Evolutionary conservation across 2,329 filamentous ascomycete species (phyloP), one percentile per base, ranked within the genome.

Genomic region (Aspergillus persii): DNA sequence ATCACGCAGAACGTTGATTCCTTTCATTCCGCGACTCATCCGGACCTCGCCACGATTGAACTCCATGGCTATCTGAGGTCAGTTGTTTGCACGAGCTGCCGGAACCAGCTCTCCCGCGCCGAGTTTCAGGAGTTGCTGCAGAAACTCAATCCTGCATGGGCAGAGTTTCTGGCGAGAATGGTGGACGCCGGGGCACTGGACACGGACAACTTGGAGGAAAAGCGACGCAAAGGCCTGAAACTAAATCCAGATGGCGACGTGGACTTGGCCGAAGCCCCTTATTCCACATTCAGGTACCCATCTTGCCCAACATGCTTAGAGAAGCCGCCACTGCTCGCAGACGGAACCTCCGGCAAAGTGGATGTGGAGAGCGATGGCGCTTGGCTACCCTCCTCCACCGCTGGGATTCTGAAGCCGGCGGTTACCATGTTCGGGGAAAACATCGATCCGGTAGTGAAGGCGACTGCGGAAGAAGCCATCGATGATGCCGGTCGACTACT

Each of bases 1-100:
- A 87, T 99, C 66, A 98, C 95, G 46, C 95, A 99, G 74, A 98
- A 98, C 71, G 95, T 99, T 54, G 95, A 99, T 77, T 96, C 92
- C 2, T 96, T 99, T 73, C 95, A 99, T 75, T 81, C 84, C 2
- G 78, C 79, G 60, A 89, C 92, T 0, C 93, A 97, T 74, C 91
- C 92, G 0, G 72, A 81, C 8, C 77, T 93, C 48, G 83, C 86
- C 5, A 95, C 91, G 8, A 80, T 96, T 50, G 94, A 98, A 76
- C 83, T 99, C 53, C 95, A 99, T 74, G 95, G 95, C 66, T 96
- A 95, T 75, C 82, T 99, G 52, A 85, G 93, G 64, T 86, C 89
- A 31, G 84, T 92, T 31, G 84, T 92, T 54, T 99, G 95, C 77
- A 85, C 89, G 11, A 90, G 86, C 66, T 99, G 95, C 76, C 83